Evolutionary conservation across 1,284 basidiomycete genomes (phyloP), one percentile per base, ranked within the genome.

Genomic region (Ceratobasidium sp.): DNA sequence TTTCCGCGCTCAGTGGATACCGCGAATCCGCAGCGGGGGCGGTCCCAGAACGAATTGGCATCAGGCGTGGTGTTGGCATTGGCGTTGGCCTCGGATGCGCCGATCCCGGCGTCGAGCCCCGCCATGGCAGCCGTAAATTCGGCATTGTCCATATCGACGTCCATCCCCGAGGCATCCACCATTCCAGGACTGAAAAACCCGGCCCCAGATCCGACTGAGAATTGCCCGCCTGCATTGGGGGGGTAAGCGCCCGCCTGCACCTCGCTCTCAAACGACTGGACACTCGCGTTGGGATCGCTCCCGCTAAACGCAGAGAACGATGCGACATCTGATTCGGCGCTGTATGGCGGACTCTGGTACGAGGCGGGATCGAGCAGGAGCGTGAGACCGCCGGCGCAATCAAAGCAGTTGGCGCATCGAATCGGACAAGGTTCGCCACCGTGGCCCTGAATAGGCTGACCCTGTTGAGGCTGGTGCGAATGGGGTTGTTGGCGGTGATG

Each of bases 401-500:
- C 68, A 43, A 49, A 59, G 68, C 68, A 72, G 43, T 59, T 59
- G 13, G 41, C 43, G 43, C 68, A 72, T 14, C 68, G 68, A 8
- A 72, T 24, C 5, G 68, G 68, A 24, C 68, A 72, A 2, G 68
- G 68, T 11, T 72, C 68, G 5, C 68, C 68, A 19, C 68, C 68
- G 56, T 72, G 68, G 27, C 68, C 68, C 56, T 72, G 68, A 16
- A 61, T 14, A 8, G 68, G 68, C 51, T 68, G 65, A 34, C 27
- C 24, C n/a, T 56, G 39, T 9, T 61, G 22, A 3, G 68, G 39
- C 24, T 29, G 39, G 37, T 72, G 68, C 13, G 41, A 34, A n/a
- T 72, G 68, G 8, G 74, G 74, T 14, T 48, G 39, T 22, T 49
- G 41, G 24, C 89, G 88, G 79, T 93, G 91, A 77, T 90, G 84